phyloP scores from a whole-genome alignment of 2,329 filamentous ascomycete genomes.

The Ophiocordyceps camponoti-floridani region DNA sequence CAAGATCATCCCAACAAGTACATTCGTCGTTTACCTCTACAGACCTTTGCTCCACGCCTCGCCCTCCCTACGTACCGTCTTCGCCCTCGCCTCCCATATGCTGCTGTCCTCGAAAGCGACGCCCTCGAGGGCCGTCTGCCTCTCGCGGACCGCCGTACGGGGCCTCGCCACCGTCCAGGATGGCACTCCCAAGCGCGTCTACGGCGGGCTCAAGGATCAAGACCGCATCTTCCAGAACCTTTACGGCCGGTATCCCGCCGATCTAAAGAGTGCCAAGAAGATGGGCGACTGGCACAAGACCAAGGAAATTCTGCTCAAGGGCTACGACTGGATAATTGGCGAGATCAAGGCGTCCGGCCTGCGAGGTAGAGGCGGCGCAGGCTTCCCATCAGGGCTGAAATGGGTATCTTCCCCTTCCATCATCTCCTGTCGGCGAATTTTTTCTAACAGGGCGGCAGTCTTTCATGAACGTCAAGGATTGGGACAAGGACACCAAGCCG shows the following conservation, averaged over 20 bases:
- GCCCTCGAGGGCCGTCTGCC: constrained; percentile 18
- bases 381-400: constrained; percentile 97
- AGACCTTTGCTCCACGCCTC: constrained; percentile 10
- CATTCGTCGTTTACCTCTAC: not conserved
- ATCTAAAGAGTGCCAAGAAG: constrained; percentile 88
- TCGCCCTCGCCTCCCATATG: constrained; percentile 16
- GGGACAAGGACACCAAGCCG: constrained; percentile 94
- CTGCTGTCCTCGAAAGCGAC: constrained; percentile 27
- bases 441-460: constrained; percentile 36
- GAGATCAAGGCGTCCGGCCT: constrained; percentile 95
- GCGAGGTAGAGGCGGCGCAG: constrained; percentile 87
- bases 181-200: constrained; percentile 48
- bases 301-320: constrained; percentile 94
- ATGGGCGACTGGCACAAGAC: constrained; percentile 99
- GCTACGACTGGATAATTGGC: constrained; percentile 95
- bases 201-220: constrained; percentile 85
- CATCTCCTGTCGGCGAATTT: not conserved
- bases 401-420: constrained; percentile 44
- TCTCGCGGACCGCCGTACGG: constrained; percentile 34
- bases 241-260: constrained; percentile 80
- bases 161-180: constrained; percentile 71
- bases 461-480: constrained; percentile 99
- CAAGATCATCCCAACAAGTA: not conserved
- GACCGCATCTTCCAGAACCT: constrained; percentile 99
- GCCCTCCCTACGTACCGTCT: constrained; percentile 3